Evolutionary conservation across 495 filamentous ascomycete species (phyloP), one percentile per base, ranked within the genome.

Genomic region (Aspergillus nidulans): DNA sequence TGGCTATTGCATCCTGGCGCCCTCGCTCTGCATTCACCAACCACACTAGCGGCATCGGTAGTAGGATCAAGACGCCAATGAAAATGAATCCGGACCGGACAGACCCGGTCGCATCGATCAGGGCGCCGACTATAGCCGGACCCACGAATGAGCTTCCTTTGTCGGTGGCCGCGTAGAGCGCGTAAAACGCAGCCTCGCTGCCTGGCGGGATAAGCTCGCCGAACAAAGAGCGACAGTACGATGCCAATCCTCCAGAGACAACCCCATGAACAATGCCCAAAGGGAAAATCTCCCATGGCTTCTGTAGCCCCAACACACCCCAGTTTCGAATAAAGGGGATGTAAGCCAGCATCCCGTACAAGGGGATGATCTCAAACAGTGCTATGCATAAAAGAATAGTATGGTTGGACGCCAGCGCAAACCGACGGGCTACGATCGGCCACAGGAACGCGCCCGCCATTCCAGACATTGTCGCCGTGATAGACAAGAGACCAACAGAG

Each of bases 101-200:
- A 57, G 89, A 84, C 0, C 91, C 90, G 3, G 85, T 87, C 18
- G 76, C 81, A 58, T 95, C 90, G 16, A 90, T 90, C 19, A 96
- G 87, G 8, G 83, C 76, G 0, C 91, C 91, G 0, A 96, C 91
- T 53, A 96, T 87, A 0, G 89, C 86, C 10, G 91, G 91, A 0
- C 91, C 91, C 58, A 96, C 91, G 25, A 96, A 81, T 55, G 86
- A 90, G 24, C 86, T 90, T 0, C 91, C 91, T 66, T 96, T 96
- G 63, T 96, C 91, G 7, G 91, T 96, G 47, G 94, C 92, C 3
- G 91, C 91, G 60, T 95, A 96, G 5, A 96, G 77, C 0, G 91
- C 91, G 69, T 91, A 96, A 62, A 96, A 96, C 0, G 91, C 89
- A 0, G 91, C 91, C 67, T 96, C 91, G 24, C 80, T 90, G n/a